A percentile compares a stretch with the other conserved stretches of the same genome.
phyloP scores from a whole-genome alignment of 202 grass and related monocot species.

The Zoysia matrella region DNA sequence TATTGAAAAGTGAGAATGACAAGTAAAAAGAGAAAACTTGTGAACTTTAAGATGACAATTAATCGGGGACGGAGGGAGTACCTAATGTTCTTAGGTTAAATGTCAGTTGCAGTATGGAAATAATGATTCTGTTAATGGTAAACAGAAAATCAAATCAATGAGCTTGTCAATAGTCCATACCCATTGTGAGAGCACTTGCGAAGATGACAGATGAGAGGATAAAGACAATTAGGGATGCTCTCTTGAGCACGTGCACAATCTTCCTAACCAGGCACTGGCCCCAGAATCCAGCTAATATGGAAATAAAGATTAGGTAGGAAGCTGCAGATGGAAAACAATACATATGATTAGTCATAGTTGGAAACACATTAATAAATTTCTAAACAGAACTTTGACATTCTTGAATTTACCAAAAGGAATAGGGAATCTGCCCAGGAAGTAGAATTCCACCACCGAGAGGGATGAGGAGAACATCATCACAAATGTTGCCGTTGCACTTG shows the following conservation, averaged over 20 bases:
- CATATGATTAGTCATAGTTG: neutral
- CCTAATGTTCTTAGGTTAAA: neutral
- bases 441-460: too few species aligned
- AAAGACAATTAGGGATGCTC: slow-evolving; percentile 49
- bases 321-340: slow-evolving; percentile 53
- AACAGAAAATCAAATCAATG: neutral
- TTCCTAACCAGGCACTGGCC: slow-evolving; percentile 88
- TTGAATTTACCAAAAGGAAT: too few species aligned
- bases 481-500: too few species aligned
- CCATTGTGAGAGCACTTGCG: too few species aligned
- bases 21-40: too few species aligned
- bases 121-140: neutral
- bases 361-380: neutral
- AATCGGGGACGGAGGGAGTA: neutral
- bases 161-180: neutral
- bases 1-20: too few species aligned
- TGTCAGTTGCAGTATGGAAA: neutral
- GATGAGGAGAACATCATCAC: too few species aligned
- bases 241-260: slow-evolving; percentile 73
- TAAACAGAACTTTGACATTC: too few species aligned
- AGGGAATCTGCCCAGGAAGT: too few species aligned
- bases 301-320: slow-evolving; percentile 74
- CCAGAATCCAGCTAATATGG: slow-evolving; percentile 94
- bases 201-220: too few species aligned
- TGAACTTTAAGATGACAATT: too few species aligned